Evolutionary conservation across 192 early-diverging fungal species (phyloP), one percentile per base, ranked within the genome.

Genomic region (Dissophora ornata): DNA sequence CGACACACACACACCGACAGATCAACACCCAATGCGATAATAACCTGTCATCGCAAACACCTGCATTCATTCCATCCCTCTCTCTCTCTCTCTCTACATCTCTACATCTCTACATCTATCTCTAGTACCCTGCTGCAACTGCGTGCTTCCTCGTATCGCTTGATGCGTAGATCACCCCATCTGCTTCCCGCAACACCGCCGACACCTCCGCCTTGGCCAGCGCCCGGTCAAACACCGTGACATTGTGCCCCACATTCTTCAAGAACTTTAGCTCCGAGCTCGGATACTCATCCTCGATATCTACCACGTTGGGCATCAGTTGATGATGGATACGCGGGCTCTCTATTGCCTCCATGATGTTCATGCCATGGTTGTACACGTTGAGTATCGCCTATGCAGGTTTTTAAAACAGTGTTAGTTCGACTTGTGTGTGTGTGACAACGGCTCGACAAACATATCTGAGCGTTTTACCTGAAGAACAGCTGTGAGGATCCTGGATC

Each of bases 301-400:
- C 59, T 1, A 82, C 64, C 22, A 55, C 53, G 58, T 97, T 83
- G 2, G 97, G 97, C 56, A 97, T 69, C 52, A 98, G 85, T 79
- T 97, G 96, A 81, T 97, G 94, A 80, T 98, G 97, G 33, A 94
- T 65, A 10, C 97, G 85, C 4, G 93, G 90, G 46, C 58, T 49
- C 50, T 88, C 86, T 0, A 97, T 84, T 1, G 97, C 96, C 6
- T 89, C 68, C 56, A 84, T 86, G 0, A 95, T 71, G 32, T 82
- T 81, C 77, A 89, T 69, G 11, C 80, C 85, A 65, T 88, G 91
- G 57, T 95, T 93, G 40, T 95, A 79, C 22, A 91, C 83, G 57
- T 92, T 90, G 21, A 96, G 47, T 13, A 97, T 81, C 0, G 85
- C 84, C 85, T 96, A 38, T 38, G 6, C 6, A 38, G 36, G 13